Conservation (phyloP, 2,329 filamentous ascomycete genomes). For the Colletotrichum kahawae region DNA sequence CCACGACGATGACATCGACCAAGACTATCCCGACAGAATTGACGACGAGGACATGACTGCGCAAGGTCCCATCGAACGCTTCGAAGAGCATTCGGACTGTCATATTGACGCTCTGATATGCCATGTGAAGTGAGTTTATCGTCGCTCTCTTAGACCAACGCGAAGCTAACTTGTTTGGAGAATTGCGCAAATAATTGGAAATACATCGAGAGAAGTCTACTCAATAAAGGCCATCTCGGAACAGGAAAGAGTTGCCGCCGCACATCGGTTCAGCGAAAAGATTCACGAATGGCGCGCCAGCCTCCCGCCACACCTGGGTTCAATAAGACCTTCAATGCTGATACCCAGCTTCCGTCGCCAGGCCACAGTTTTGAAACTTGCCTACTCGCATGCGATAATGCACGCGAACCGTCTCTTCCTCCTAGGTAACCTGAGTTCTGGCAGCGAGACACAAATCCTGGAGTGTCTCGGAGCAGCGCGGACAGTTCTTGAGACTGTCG, state of each 20-base stretch:
- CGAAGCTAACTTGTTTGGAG: neutral
- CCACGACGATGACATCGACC: constrained; percentile 69
- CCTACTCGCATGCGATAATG: constrained; percentile 60
- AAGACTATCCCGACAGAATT: constrained; percentile 57
- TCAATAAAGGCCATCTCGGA: constrained; percentile 38
- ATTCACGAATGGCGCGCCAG: constrained; percentile 42
- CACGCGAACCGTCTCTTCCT: constrained; percentile 61
- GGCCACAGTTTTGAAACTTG: constrained; percentile 57
- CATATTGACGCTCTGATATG: constrained; percentile 54
- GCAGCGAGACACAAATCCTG: constrained; percentile 32
- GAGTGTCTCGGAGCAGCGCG: constrained; percentile 54
- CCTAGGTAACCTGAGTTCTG: constrained; percentile 33
- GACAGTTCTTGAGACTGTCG: constrained; percentile 47
- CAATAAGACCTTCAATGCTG: constrained; percentile 47
- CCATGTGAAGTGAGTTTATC: constrained; percentile 42
- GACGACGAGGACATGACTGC: constrained; percentile 62
- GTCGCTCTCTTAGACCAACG: no score
- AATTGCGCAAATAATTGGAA: constrained; percentile 42
- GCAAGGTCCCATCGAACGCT: constrained; percentile 27
- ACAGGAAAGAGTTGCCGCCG: constrained; percentile 39
- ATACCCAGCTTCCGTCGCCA: constrained; percentile 52
- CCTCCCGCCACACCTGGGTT: constrained; percentile 48
- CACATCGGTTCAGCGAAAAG: constrained; percentile 40
- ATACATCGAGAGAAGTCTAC: constrained; percentile 44
- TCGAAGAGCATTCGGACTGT: constrained; percentile 43